Base-by-base conservation (phyloP, 176 grass and related monocot genomes). In the Ensete ventricosum region DNA sequence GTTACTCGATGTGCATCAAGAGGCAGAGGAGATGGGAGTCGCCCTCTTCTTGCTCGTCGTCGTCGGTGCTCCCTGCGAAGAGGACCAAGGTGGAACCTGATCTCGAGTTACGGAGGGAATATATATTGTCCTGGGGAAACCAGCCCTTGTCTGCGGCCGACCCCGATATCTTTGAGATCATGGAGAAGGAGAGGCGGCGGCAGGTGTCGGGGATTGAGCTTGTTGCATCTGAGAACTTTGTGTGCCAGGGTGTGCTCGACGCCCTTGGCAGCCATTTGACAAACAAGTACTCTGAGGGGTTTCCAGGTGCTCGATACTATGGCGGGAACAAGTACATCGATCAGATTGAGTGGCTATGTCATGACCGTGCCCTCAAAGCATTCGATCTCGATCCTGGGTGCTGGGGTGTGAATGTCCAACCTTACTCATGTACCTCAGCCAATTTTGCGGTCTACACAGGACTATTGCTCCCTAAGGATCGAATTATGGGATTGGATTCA, bases 1-100 rank as follows among this genome's bases (percentile, higher is more conserved):
- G 95, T 1, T 89, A 97, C 83, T 27, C 88, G 27, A 83, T 97
- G 75, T 91, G 87, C 85, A 72, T 93, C 77, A 98, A 98, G 86
- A 84, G 88, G 58, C 86, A 83, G 24, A 88, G 88, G 64, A 82
- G 76, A 52, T 67, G 76, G 0, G 90, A 87, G 43, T 48, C 79
- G 11, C 85, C 90, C 20, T 82, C 95, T 16, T 87, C 85, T 73
- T 93, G 87, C 11, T 93, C 90, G 24, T 82, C 88, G 1, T 87
- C 85, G 51, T 75, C 84, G 11, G 19, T 75, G n/a, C 80, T 52
- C 64, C 94, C 84, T 9, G 24, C 62, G 1, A 92, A 90, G 73
- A 86, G 85, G 19, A 78, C 73, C 17, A 84, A 77, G 51, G 34
- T 48, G 51, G 76, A 78, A 6, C 69, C 88, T 11, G 88, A 89